A percentile compares a stretch with the other conserved stretches of the same genome.
Conservation (phyloP, 2,329 filamentous ascomycete genomes). For the Lasiodiplodia gonubiensis region DNA sequence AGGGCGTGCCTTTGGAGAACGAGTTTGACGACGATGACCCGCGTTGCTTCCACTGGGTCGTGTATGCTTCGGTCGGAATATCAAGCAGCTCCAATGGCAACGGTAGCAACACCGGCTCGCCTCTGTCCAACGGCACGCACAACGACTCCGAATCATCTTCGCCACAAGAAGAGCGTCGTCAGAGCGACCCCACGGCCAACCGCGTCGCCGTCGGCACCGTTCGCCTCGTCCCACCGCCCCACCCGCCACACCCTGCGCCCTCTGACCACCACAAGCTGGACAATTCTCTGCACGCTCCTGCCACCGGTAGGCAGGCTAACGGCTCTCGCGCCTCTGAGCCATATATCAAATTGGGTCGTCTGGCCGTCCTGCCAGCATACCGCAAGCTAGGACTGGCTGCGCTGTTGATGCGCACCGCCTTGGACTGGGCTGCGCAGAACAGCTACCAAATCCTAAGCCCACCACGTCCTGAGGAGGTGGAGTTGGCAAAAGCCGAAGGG, state of each 20-base stretch:
- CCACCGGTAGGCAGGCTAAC: conserved; percentile 5
- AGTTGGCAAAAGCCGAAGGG: conserved; percentile 54
- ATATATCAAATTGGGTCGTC: conserved; percentile 80
- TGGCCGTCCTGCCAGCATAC: conserved; percentile 72
- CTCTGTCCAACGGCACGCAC: conserved; percentile 32
- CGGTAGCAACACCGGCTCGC: conserved; percentile 46
- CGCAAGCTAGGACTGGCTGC: conserved; percentile 69
- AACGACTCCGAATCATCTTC: conserved; percentile 44
- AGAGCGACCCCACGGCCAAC: conserved; percentile 43
- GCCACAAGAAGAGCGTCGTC: conserved; percentile 42
- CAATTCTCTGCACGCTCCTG: conserved; percentile 30
- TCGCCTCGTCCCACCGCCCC: conserved; percentile 81
- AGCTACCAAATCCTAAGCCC: conserved; percentile 53
- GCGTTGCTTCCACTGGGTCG: conserved; percentile 83
- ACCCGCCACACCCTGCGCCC: conserved; percentile 65
- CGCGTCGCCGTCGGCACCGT: conserved; percentile 73
- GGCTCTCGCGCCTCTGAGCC: conserved; percentile 59
- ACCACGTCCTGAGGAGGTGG: conserved; percentile 45
- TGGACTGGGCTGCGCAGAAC: conserved; percentile 71
- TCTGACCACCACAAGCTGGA: conserved; percentile 36
- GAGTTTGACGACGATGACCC: conserved; percentile 84
- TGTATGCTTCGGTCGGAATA: conserved; percentile 70
- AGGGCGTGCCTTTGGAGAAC: conserved; percentile 63
- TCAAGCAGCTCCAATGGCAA: conserved; percentile 32
- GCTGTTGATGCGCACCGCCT: conserved; percentile 69